These are phyloP conservation scores for Cystobasidiopsis lactophilus DNA, from an alignment of 768 basidiomycete genomes.

Conservation along the genomic window DNA sequence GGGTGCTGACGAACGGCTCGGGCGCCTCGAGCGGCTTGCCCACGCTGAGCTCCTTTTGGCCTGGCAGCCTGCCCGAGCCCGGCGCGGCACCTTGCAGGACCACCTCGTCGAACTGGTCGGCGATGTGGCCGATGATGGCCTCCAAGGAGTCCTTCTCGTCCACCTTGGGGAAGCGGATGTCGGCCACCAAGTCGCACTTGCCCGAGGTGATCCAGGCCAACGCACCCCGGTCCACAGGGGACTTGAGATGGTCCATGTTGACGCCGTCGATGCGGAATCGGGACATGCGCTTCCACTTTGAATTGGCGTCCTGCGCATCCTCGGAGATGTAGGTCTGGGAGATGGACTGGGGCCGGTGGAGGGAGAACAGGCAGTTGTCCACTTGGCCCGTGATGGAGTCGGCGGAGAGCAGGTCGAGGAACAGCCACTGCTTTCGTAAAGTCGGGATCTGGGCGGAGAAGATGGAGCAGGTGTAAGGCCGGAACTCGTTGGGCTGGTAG, in stretches of 20 bases:
- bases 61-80: slow-evolving; percentile 8
- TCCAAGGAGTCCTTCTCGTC: slow-evolving; percentile 48
- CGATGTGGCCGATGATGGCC: slow-evolving; percentile 67
- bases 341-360: slow-evolving; percentile 89
- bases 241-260: slow-evolving; percentile 82
- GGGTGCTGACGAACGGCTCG: not conserved
- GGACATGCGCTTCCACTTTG: slow-evolving; percentile 61
- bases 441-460: slow-evolving; percentile 71
- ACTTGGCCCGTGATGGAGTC: slow-evolving; percentile 93
- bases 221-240: slow-evolving; percentile 54
- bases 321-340: slow-evolving; percentile 50
- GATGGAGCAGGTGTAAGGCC: slow-evolving; percentile 76
- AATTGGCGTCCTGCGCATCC: slow-evolving; percentile 55
- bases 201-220: slow-evolving; percentile 96
- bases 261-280: slow-evolving; percentile 93
- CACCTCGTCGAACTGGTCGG: slow-evolving; percentile 49
- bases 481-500: slow-evolving; percentile 76
- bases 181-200: slow-evolving; percentile 85
- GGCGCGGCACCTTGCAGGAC: not conserved
- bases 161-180: slow-evolving; percentile 87
- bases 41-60: slow-evolving; percentile 4
- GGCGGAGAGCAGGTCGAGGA: slow-evolving; percentile 82
- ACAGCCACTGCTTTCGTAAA: slow-evolving; percentile 80
- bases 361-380: slow-evolving; percentile 88
- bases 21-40: slow-evolving; percentile 18